Evolutionary conservation across 2,329 filamentous ascomycete genomes (phyloP).

Genomic region (Colletotrichum tanaceti): DNA sequence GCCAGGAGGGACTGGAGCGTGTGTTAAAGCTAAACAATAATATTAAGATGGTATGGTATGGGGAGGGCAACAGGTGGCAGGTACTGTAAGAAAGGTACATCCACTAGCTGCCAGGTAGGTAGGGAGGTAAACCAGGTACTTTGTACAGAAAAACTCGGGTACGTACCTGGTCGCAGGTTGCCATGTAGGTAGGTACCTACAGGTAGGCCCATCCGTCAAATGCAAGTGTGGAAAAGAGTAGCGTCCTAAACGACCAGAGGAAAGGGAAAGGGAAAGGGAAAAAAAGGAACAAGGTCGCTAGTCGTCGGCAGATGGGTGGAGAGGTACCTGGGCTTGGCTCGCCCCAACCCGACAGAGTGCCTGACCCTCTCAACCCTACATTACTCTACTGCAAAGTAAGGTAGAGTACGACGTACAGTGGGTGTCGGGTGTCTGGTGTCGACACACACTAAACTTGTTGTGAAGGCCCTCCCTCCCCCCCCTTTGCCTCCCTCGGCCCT

Average conservation of each 20-base stretch:
- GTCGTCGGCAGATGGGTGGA: slow-evolving; percentile 8
- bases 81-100: slow-evolving; percentile 5
- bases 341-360: neutral
- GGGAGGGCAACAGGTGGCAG: slow-evolving; percentile 26
- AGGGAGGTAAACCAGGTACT: no score
- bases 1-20: slow-evolving; percentile 34
- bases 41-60: slow-evolving; percentile 34
- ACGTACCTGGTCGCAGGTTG: slow-evolving; percentile 8
- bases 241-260: slow-evolving; percentile 18
- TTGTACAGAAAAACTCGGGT: neutral
- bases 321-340: slow-evolving; percentile 14
- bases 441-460: slow-evolving; percentile 17
- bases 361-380: slow-evolving; percentile 18
- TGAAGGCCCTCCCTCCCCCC: neutral
- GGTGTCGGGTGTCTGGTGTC: slow-evolving; percentile 5
- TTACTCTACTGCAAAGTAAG: slow-evolving; percentile 21
- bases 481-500: slow-evolving; percentile 9
- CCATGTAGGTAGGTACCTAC: neutral
- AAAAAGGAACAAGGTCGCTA: slow-evolving; percentile 3
- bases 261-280: neutral
- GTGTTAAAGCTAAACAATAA: slow-evolving; percentile 41
- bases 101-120: neutral
- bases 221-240: slow-evolving; percentile 18
- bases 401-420: slow-evolving; percentile 9
- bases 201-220: slow-evolving; percentile 13